A percentile compares a stretch with the other conserved stretches of the same genome.
These are phyloP conservation scores for Populus pruinosa DNA, from an alignment of 345 rosid genomes.

Conservation along the genomic window DNA sequence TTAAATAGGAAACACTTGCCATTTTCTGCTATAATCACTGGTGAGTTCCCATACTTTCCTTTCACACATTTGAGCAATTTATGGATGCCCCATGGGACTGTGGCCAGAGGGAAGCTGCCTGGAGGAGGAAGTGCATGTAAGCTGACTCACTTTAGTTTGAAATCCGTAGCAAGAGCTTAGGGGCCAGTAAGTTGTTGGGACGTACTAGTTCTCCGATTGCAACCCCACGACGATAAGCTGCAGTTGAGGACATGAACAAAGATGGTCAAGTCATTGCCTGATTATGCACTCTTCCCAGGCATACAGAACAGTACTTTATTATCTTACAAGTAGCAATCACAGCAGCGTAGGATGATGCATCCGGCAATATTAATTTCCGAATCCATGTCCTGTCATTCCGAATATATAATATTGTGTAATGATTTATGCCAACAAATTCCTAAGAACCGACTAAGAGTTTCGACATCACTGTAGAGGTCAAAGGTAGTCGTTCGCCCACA, in stretches of 20 bases:
- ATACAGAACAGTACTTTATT: neutral
- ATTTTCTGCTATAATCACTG: slow-evolving; percentile 69
- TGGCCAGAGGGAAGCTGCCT: slow-evolving; percentile 95
- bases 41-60: slow-evolving; percentile 76
- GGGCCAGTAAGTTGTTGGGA: slow-evolving; percentile 6
- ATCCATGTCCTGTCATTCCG: slow-evolving; percentile 65
- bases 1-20: slow-evolving; percentile 35
- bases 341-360: slow-evolving; percentile 80
- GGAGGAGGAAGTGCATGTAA: slow-evolving; percentile 32
- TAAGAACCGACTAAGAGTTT: slow-evolving; percentile 42
- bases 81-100: slow-evolving; percentile 87
- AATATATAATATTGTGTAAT: slow-evolving; percentile 71
- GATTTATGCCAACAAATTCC: slow-evolving; percentile 82
- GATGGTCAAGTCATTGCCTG: slow-evolving; percentile 1
- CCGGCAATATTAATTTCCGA: slow-evolving; percentile 70
- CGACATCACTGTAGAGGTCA: slow-evolving; percentile 52
- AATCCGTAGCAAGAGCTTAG: slow-evolving; percentile 2
- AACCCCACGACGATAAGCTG: slow-evolving; percentile 62
- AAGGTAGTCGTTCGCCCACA: slow-evolving; percentile 70
- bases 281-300: neutral
- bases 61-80: slow-evolving; percentile 54
- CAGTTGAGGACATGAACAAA: slow-evolving; percentile 15
- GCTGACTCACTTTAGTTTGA: slow-evolving; percentile 11
- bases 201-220: slow-evolving; percentile 86
- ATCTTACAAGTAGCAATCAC: slow-evolving; percentile 72